phyloP scores from a whole-genome alignment of 495 filamentous ascomycete species.

The Daldinia bambusicola region DNA sequence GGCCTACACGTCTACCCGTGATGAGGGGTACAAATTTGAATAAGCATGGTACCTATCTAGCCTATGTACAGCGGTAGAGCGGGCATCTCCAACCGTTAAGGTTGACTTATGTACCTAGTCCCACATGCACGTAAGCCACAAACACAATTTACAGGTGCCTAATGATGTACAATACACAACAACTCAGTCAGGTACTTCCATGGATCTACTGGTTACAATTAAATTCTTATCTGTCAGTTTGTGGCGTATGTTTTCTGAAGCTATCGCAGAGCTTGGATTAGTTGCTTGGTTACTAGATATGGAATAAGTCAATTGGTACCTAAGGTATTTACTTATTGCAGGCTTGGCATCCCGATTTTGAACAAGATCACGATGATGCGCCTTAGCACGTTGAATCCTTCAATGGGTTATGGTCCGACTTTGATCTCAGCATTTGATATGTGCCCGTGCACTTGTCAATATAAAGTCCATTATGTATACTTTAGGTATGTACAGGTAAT shows the following conservation, averaged over 20 bases:
- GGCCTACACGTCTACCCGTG: slow-evolving; percentile 25
- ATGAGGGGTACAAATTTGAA: slow-evolving; percentile 34
- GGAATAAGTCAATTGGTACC: slow-evolving; percentile 3
- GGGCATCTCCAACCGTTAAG: no score
- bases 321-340: neutral
- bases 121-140: slow-evolving; percentile 7
- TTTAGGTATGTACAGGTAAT: no score
- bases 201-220: neutral
- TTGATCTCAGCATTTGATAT: slow-evolving; percentile 4
- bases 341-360: slow-evolving; percentile 26
- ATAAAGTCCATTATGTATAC: no score
- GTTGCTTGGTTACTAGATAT: slow-evolving; percentile 8
- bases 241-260: slow-evolving; percentile 9
- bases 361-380: slow-evolving; percentile 26
- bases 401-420: slow-evolving; percentile 7
- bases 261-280: slow-evolving; percentile 18
- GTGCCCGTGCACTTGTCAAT: neutral
- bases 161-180: no score
- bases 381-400: slow-evolving; percentile 18
- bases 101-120: neutral
- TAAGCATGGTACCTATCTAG: neutral
- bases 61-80: no score
- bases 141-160: neutral
- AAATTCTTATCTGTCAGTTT: neutral
- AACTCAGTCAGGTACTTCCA: no score